Evolutionary conservation across 129 eudicot genomes (phyloP), one percentile per base, ranked within the genome.

Genomic region (Centrapalus pauciflorus): DNA sequence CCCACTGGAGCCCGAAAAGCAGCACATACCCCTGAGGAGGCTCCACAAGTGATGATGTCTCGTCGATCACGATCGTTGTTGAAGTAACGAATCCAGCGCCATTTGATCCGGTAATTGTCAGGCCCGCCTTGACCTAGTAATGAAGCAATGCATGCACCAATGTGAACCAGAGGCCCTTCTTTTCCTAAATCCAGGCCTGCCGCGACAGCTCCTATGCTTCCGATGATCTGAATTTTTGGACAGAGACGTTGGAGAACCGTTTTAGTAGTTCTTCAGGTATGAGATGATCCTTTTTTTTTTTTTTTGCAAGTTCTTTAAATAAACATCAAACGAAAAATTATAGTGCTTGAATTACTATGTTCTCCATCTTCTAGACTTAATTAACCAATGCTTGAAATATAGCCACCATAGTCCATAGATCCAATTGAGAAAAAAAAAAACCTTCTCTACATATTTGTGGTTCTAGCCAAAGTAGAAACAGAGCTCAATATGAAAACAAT

Each of bases 111-210:
- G 81, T 94, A 70, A 55, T 89, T 84, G 65, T 89, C 96, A 0
- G 97, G 80, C 30, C 99, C 97, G 17, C 99, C 97, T 76, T 94
- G 96, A n/a, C 97, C 99, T 33, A 94, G 71, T 66, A 94, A 70
- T 1, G 99, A 94, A 63, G 99, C 96, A 62, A 94, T 80, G 81
- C 96, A 94, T 26, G 81, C 71, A 4, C 99, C 99, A 32, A 89
- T 86, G 67, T 94, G 99, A 52, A 94, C 99, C 62, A 94, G 55
- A 12, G 99, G 99, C 27, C 99, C 99, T 84, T 89, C 99, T 80
- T 94, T 94, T 59, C 99, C 99, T 19, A 89, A 75, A 75, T 89
- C 96, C 41, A 94, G 69, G 45, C 95, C 92, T 50, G 97, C 99
- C 17, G 99, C 79, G 25, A 94, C 99, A 1, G 95, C 99, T 71